phyloP scores from a whole-genome alignment of 2,329 filamentous ascomycete genomes.

The Cadophora gregata region DNA sequence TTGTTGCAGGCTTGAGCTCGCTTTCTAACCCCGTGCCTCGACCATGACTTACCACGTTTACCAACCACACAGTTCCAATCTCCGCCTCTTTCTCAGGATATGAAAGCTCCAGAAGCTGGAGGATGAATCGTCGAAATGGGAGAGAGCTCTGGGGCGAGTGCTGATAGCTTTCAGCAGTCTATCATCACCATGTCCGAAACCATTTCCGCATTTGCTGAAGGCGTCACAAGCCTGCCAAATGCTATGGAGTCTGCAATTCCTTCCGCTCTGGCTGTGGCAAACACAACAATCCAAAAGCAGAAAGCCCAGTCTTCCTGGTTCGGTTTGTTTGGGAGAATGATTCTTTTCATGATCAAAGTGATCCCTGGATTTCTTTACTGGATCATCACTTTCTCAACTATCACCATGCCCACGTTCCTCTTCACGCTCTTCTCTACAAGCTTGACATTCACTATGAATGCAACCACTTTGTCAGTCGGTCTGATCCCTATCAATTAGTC shows the following conservation, averaged over 20 bases:
- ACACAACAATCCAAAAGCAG: slow-evolving; percentile 35
- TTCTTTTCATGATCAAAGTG: slow-evolving; percentile 61
- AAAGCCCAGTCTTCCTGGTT: slow-evolving; percentile 57
- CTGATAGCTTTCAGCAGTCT: slow-evolving; percentile 22
- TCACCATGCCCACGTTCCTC: slow-evolving; percentile 86
- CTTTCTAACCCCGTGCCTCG: not conserved
- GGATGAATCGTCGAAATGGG: slow-evolving; percentile 29
- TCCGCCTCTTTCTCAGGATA: slow-evolving; percentile 15
- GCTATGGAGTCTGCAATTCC: slow-evolving; percentile 35
- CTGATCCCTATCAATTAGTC: slow-evolving; percentile 30
- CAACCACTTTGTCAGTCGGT: slow-evolving; percentile 80
- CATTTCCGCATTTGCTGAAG: slow-evolving; percentile 32
- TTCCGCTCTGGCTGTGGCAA: slow-evolving; percentile 32
- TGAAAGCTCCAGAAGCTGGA: slow-evolving; percentile 24
- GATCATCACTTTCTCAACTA: slow-evolving; percentile 82
- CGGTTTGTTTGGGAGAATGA: slow-evolving; percentile 59
- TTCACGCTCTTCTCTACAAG: slow-evolving; percentile 92
- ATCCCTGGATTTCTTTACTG: slow-evolving; percentile 72
- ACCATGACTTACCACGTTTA: not conserved
- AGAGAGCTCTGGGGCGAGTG: slow-evolving; percentile 25
- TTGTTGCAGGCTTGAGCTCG: slow-evolving; percentile 5
- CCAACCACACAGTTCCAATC: not conserved
- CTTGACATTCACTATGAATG: slow-evolving; percentile 97
- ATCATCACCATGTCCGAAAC: slow-evolving; percentile 30
- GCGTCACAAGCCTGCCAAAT: slow-evolving; percentile 33